Percentiles rank a stretch among this genome's conserved stretches.
phyloP scores from a whole-genome alignment of 257 asterid species.

The Forsythia suspensa region DNA sequence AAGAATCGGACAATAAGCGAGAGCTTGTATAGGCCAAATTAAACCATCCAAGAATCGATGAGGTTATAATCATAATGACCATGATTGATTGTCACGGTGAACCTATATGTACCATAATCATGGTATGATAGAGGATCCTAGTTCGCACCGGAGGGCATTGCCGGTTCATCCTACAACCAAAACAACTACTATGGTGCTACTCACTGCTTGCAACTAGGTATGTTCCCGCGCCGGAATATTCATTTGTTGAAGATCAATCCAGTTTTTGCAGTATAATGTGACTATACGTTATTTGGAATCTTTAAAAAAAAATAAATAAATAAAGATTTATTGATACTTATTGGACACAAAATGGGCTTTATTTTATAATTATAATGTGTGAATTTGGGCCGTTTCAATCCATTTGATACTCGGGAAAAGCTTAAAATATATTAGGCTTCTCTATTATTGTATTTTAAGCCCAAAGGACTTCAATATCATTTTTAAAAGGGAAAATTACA shows the following conservation, averaged over 20 bases:
- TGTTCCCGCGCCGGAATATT: background rate
- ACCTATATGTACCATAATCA: background rate
- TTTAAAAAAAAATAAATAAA: too few species aligned
- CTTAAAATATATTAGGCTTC: too few species aligned
- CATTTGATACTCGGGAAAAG: too few species aligned
- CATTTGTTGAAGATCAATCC: background rate
- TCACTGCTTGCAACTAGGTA: background rate
- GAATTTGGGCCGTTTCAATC: too few species aligned
- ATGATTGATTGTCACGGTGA: background rate
- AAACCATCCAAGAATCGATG: constrained; percentile 28
- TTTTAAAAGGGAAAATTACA: too few species aligned
- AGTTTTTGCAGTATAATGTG: constrained; percentile 5
- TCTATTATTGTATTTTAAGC: too few species aligned
- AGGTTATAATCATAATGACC: background rate
- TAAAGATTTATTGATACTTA: too few species aligned
- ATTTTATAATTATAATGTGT: too few species aligned
- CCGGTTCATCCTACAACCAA: background rate
- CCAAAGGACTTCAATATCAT: too few species aligned
- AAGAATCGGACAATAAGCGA: constrained; percentile 41
- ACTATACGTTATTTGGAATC: too few species aligned
- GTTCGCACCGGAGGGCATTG: constrained; percentile 10
- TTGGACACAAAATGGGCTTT: too few species aligned
- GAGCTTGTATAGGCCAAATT: constrained; percentile 33
- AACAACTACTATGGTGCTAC: constrained; percentile 4
- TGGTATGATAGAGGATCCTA: background rate